Conservation (phyloP, 305 asterid genomes). For the Fraxinus sp. region DNA sequence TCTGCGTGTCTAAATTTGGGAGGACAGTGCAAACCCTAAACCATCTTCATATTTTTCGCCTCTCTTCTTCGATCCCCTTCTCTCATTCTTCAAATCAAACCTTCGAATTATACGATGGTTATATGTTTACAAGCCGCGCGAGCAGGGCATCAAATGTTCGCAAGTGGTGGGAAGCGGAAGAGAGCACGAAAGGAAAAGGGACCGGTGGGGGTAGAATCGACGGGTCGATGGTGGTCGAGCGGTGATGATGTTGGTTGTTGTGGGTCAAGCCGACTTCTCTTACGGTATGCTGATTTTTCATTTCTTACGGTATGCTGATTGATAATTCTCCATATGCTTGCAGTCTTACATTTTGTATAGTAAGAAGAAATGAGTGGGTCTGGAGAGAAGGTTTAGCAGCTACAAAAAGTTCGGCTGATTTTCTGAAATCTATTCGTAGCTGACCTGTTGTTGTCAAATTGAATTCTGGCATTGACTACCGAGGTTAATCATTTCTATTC, state of each 20-base stretch:
- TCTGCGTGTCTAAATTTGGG: no score
- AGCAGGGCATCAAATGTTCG: conserved; percentile 24
- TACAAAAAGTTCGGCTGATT: conserved; percentile 89
- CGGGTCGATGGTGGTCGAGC: no score
- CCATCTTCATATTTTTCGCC: no score
- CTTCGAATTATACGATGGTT: conserved; percentile 25
- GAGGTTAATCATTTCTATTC: conserved; percentile 47
- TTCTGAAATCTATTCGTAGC: conserved; percentile 91
- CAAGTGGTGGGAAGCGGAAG: conserved; percentile 49
- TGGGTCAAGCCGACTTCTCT: no score
- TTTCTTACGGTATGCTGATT: neutral
- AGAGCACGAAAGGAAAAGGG: conserved; percentile 70
- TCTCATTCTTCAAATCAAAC: no score
- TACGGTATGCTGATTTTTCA: neutral
- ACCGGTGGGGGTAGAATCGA: no score
- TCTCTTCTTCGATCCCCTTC: no score
- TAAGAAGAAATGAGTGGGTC: conserved; percentile 56
- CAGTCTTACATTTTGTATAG: neutral
- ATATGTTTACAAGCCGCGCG: conserved; percentile 7
- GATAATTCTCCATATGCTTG: neutral
- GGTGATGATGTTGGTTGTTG: no score
- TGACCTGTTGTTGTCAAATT: conserved; percentile 93
- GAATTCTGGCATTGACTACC: conserved; percentile 90
- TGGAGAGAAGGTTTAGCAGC: conserved; percentile 56
- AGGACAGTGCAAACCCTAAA: no score